Conservation (phyloP, 2,329 filamentous ascomycete genomes). For the Tolypocladium tundrense region DNA sequence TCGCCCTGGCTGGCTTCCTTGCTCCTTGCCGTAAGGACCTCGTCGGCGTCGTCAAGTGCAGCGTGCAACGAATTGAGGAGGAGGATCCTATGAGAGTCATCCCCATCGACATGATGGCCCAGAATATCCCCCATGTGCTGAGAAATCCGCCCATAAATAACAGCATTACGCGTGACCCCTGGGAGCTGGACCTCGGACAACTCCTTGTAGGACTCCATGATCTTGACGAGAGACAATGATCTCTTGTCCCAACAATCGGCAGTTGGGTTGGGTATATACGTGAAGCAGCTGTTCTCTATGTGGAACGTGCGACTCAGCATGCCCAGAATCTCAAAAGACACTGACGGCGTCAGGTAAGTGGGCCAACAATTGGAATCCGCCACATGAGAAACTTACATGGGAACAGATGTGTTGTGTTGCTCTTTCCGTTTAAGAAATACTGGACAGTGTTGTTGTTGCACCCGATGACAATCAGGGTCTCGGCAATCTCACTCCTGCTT, state of each 20-base stretch:
- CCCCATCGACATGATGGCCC: conserved; percentile 10
- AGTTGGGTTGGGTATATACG: conserved; percentile 47
- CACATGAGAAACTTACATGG: conserved; percentile 25
- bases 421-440: conserved; percentile 27
- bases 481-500: conserved; percentile 36
- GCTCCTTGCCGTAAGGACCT: conserved; percentile 26
- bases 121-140: conserved; percentile 15
- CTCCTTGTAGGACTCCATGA: conserved; percentile 28
- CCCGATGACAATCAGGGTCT: conserved; percentile 41
- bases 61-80: conserved; percentile 28
- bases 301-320: conserved; percentile 44
- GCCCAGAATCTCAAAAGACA: conserved; percentile 48
- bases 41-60: conserved; percentile 30
- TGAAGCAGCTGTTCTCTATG: conserved; percentile 37
- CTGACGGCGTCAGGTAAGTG: conserved; percentile 16
- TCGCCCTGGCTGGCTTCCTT: conserved; percentile 4
- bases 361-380: neutral
- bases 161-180: conserved; percentile 8
- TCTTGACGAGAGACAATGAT: conserved; percentile 31
- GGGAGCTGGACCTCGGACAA: conserved; percentile 15
- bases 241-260: conserved; percentile 42
- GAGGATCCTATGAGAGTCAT: conserved; percentile 15
- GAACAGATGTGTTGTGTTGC: conserved; percentile 36
- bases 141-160: conserved; percentile 14
- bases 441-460: conserved; percentile 42